Base-by-base conservation (phyloP, 2,329 filamentous ascomycete species). In the Ascochyta viciae-villosae region DNA sequence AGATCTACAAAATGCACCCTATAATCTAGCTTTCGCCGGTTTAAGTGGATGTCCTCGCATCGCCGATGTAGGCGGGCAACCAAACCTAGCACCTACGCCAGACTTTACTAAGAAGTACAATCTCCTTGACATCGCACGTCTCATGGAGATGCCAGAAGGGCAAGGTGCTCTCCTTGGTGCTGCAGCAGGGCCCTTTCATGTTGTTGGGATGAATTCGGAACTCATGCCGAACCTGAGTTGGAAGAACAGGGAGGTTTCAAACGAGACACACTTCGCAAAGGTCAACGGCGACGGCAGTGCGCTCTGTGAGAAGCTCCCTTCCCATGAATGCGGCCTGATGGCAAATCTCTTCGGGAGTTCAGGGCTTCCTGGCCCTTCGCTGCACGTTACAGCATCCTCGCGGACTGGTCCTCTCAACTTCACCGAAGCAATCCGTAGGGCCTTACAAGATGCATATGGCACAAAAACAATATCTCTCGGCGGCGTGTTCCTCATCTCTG, bases 51-150 rank as follows among this genome's bases (percentile, higher is more conserved):
- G 71, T 3, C 66, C 74, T 29, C 70, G 70, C 34, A 70, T 81
- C 5, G 78, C 76, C 15, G 80, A 82, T 43, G 66, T 82, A 19
- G 80, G 80, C 4, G 80, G 79, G 0, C 77, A 77, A 23, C 64
- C 72, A 1, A 77, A 63, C 26, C 48, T 63, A 12, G 60, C 61
- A 26, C 61, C 61, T 5, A 37, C 41, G 6, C 61, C 61, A 16
- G 47, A 55, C 29, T 56, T 56, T 12, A 26, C 47, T 22, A 56
- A 56, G 43, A 56, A 47, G n/a, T 56, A 56, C 38, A 33, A 56
- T 10, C 48, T 63, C 15, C 37, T 51, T 26, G 39, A 45, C 7
- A 58, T 55, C 15, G 58, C 58, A 6, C 44, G 33, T 23, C 43
- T 60, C 1, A 63, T 63, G 61, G 61, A 62, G 13, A 61, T 63